These are phyloP conservation scores for Hyphopichia homilentoma DNA, from an alignment of 805 yeast genomes.

Conservation along the genomic window DNA sequence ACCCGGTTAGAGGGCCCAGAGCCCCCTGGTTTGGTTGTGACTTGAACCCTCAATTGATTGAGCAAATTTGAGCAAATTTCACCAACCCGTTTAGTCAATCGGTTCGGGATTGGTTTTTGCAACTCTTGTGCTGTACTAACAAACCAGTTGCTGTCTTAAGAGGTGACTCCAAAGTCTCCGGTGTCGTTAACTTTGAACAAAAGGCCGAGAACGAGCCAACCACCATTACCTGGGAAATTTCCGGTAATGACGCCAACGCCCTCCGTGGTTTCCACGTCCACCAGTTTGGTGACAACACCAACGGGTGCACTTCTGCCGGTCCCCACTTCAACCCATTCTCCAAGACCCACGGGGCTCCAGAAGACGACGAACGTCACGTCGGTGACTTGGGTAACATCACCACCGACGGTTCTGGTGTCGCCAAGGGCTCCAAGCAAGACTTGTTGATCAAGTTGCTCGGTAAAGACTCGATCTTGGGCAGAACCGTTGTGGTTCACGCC, in stretches of 20 bases:
- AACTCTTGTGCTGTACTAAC: not conserved
- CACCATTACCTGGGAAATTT: constrained; percentile 80
- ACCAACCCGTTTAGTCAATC: constrained; percentile 5
- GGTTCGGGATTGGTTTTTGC: not conserved
- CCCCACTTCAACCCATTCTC: constrained; percentile 93
- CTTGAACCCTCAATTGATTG: no score
- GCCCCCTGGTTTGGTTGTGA: no score
- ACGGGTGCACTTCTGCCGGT: constrained; percentile 98
- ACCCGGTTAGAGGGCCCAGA: no score
- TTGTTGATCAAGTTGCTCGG: constrained; percentile 76
- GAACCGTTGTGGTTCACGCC: constrained; percentile 92
- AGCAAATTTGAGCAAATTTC: no score
- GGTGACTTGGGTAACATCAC: constrained; percentile 96
- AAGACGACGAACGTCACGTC: constrained; percentile 75
- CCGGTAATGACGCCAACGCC: constrained; percentile 86
- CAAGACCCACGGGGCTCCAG: constrained; percentile 90
- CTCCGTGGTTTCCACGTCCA: constrained; percentile 97
- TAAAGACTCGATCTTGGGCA: constrained; percentile 83
- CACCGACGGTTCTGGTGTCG: constrained; percentile 84
- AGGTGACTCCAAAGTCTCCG: constrained; percentile 90
- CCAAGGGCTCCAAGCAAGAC: constrained; percentile 87
- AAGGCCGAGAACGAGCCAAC: constrained; percentile 74
- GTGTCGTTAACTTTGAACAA: constrained; percentile 87
- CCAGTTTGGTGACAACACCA: constrained; percentile 97
- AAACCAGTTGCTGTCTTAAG: constrained; percentile 86